These are phyloP conservation scores for Acorus calamus DNA, from an alignment of 106 monocot species.

Conservation along the genomic window DNA sequence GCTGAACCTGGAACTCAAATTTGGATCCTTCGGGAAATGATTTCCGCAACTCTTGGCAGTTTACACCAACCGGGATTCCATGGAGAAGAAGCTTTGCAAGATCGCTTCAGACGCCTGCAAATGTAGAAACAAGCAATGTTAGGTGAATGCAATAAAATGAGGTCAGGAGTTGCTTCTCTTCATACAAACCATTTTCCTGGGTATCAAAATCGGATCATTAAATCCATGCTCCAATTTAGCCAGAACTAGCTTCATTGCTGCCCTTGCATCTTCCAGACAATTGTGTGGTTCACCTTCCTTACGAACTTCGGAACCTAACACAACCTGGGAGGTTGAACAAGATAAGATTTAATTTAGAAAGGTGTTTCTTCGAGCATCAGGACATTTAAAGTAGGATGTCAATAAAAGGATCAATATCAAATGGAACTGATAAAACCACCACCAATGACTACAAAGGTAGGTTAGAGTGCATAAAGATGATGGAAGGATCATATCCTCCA, in stretches of 20 bases:
- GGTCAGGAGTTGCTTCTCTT: neutral
- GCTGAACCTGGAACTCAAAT: constrained; percentile 36
- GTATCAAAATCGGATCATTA: constrained; percentile 45
- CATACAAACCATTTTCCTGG: constrained; percentile 6
- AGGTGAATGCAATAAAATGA: neutral
- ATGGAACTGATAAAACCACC: no score
- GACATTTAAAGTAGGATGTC: neutral
- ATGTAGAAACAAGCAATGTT: neutral
- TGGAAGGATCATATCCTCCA: no score
- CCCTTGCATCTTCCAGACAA: constrained; percentile 62
- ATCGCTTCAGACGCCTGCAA: constrained; percentile 35
- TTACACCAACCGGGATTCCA: constrained; percentile 40
- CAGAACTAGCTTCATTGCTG: constrained; percentile 77
- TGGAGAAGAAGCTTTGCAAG: constrained; percentile 44
- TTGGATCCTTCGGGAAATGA: constrained; percentile 27
- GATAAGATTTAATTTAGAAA: neutral
- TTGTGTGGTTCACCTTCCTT: constrained; percentile 66
- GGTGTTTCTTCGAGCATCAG: neutral
- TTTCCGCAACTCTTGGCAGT: constrained; percentile 28
- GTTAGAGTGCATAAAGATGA: no score
- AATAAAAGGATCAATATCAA: no score
- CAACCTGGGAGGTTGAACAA: constrained; percentile 26
- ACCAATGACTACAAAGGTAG: no score
- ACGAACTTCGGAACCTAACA: constrained; percentile 48
- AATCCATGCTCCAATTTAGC: constrained; percentile 59